A percentile compares a stretch with the other conserved stretches of the same genome.
These are phyloP conservation scores for Ramaria sp. DNA, from an alignment of 768 basidiomycete species.

Conservation along the genomic window DNA sequence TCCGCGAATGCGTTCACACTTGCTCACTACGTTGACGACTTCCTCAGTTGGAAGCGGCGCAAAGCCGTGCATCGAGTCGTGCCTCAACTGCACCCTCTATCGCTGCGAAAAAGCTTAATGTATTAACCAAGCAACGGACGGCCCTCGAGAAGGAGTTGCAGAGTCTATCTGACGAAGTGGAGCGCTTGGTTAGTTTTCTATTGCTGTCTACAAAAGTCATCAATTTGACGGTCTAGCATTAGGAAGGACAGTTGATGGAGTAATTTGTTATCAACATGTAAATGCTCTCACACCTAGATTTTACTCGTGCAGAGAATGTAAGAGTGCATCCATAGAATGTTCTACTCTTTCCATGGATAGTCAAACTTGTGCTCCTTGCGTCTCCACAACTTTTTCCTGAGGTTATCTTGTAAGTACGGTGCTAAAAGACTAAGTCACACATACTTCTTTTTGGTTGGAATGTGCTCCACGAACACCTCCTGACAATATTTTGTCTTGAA, in stretches of 20 bases:
- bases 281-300: neutral
- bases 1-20: slow-evolving; percentile 16
- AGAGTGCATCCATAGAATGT: neutral
- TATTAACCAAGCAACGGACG: slow-evolving; percentile 55
- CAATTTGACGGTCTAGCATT: neutral
- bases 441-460: slow-evolving; percentile 83
- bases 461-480: slow-evolving; percentile 80
- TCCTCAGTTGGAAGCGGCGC: slow-evolving; percentile 45
- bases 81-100: slow-evolving; percentile 34
- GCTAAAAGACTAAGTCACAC: slow-evolving; percentile 20
- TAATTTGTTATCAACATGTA: neutral
- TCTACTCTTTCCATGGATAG: slow-evolving; percentile 78
- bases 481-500: slow-evolving; percentile 80
- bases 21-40: neutral
- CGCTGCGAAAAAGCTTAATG: slow-evolving; percentile 53
- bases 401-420: slow-evolving; percentile 5
- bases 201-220: neutral
- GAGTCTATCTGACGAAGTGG: slow-evolving; percentile 50
- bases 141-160: slow-evolving; percentile 54
- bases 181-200: slow-evolving; percentile 34
- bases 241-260: neutral
- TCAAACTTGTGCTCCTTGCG: slow-evolving; percentile 80
- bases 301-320: neutral
- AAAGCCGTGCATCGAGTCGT: slow-evolving; percentile 27
- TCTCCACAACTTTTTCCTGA: slow-evolving; percentile 85